phyloP scores from a whole-genome alignment of 2,329 filamentous ascomycete species.

The Neopestalotiopsis clavispora region DNA sequence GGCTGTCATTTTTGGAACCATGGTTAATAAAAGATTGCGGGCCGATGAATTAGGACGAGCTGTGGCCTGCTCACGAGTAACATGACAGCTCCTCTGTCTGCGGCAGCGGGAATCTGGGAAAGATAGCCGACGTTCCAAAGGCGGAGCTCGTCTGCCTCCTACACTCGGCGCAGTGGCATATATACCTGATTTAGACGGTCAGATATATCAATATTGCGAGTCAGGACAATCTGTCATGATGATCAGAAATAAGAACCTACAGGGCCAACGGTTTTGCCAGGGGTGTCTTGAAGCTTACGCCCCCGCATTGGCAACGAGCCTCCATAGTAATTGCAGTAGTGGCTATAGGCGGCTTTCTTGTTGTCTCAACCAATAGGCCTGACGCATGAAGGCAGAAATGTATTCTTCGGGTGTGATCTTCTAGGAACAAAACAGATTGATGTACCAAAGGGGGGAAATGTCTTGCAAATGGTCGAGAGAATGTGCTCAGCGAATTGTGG shows the following conservation, averaged over 20 bases:
- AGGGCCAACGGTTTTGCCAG: conserved; percentile 63
- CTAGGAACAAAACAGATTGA: too few species aligned
- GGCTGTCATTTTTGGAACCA: conserved; percentile 42
- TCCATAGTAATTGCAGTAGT: conserved; percentile 49
- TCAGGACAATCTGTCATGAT: neutral
- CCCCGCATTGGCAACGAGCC: conserved; percentile 68
- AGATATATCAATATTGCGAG: neutral
- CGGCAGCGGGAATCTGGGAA: conserved; percentile 67
- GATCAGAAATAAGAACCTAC: neutral
- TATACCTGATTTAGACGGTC: conserved; percentile 45
- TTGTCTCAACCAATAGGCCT: neutral
- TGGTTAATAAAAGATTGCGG: neutral
- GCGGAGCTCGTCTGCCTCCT: conserved; percentile 68
- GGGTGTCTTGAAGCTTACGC: conserved; percentile 67
- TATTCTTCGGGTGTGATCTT: too few species aligned
- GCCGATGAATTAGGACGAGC: neutral
- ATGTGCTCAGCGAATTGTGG: neutral
- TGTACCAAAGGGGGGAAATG: neutral
- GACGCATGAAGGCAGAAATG: neutral
- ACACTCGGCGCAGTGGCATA: conserved; percentile 74
- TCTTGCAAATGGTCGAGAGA: neutral
- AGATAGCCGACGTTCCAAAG: conserved; percentile 73
- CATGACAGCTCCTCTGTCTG: conserved; percentile 52
- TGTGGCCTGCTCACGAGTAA: conserved; percentile 52
- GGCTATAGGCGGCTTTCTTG: neutral